phyloP scores from a whole-genome alignment of 352 stramenopile species.

The Thalassiosira livingstoniorum region DNA sequence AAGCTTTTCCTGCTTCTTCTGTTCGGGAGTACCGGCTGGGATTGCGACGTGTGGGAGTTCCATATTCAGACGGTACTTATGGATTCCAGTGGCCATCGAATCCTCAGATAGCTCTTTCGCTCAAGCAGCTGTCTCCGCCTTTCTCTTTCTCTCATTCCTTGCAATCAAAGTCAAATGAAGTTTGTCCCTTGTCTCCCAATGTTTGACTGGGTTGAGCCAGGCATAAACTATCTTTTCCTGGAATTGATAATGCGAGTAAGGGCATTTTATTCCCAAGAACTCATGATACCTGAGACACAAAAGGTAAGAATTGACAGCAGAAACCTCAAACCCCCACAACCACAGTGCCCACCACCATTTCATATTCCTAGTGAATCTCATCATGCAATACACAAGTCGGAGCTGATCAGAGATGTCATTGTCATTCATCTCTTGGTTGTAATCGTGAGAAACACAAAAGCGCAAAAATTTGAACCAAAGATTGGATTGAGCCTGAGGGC shows the following conservation, averaged over 20 bases:
- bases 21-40: not conserved
- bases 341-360: constrained; percentile 47
- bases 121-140: not conserved
- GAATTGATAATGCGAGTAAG: constrained; percentile 21
- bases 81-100: not conserved
- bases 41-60: not conserved
- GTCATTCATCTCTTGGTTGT: constrained; percentile 44
- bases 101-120: not conserved
- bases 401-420: constrained; percentile 37
- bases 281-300: constrained; percentile 8
- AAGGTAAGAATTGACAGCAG: constrained; percentile 30
- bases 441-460: constrained; percentile 24
- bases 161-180: not conserved
- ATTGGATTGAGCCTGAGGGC: not conserved
- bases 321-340: constrained; percentile 30
- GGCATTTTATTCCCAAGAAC: constrained; percentile 2
- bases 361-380: constrained; percentile 23
- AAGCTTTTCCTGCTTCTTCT: too few species aligned
- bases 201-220: not conserved
- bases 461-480: constrained; percentile 31
- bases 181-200: not conserved
- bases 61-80: not conserved
- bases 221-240: constrained; percentile 5
- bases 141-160: not conserved
- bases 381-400: constrained; percentile 17